phyloP scores from a whole-genome alignment of 106 monocot species.

The Dendrobium huoshanense region DNA sequence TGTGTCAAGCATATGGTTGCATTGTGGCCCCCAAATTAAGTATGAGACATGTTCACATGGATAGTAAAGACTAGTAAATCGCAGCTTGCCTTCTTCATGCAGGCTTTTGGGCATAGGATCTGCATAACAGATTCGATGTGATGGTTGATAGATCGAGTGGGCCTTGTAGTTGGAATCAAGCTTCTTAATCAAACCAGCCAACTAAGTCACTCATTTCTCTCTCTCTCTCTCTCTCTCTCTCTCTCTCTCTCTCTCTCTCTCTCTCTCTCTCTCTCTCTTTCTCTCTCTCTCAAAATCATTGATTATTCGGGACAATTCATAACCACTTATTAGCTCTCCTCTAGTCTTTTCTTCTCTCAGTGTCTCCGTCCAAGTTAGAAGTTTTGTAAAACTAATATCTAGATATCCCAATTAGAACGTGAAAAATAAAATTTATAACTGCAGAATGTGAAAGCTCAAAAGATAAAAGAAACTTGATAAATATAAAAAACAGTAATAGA shows the following conservation, averaged over 20 bases:
- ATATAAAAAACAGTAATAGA: background rate
- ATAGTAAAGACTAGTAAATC: background rate
- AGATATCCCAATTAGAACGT: background rate
- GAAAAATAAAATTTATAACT: background rate
- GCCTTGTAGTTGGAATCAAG: background rate
- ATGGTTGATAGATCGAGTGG: constrained; percentile 5
- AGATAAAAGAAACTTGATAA: background rate
- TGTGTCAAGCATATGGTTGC: background rate
- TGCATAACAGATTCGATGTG: constrained; percentile 6
- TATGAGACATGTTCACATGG: constrained; percentile 7
- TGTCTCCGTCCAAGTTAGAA: background rate
- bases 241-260: background rate
- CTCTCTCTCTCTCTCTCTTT: background rate
- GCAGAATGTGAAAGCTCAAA: background rate
- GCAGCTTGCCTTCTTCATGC: background rate
- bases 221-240: no score
- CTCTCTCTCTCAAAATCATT: background rate
- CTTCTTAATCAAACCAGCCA: background rate
- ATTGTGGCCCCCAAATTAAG: background rate
- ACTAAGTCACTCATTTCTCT: no score
- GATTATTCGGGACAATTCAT: background rate
- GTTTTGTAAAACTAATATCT: background rate
- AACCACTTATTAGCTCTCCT: background rate
- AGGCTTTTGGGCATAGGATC: background rate
- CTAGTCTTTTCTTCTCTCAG: no score